These are phyloP conservation scores for Seiridium cupressi DNA, from an alignment of 2,329 filamentous ascomycete species.

Conservation along the genomic window DNA sequence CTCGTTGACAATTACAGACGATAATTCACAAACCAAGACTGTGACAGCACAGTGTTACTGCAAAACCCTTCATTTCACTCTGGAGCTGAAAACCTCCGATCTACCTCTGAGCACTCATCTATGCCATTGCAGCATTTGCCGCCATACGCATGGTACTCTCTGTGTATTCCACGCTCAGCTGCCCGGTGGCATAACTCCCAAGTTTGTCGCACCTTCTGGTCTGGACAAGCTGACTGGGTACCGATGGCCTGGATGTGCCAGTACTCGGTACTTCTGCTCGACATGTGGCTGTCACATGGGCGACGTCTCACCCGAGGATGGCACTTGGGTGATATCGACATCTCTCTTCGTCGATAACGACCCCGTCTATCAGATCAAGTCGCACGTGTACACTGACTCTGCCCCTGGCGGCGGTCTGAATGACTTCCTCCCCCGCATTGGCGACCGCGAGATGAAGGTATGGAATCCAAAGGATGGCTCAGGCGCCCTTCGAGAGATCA, in stretches of 20 bases:
- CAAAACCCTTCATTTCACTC: constrained; percentile 7
- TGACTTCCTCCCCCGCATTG: constrained; percentile 7
- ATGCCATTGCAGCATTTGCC: constrained; percentile 11
- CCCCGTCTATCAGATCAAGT: neutral
- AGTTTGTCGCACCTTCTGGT: constrained; percentile 1
- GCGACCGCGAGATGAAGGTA: constrained; percentile 2
- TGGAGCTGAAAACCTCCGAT: constrained; percentile 1
- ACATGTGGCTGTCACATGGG: constrained; percentile 11
- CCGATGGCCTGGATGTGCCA: neutral
- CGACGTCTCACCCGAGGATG: neutral
- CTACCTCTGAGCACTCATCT: constrained; percentile 8
- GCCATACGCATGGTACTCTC: constrained; percentile 8
- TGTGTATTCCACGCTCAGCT: constrained; percentile 3
- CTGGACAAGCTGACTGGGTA: constrained; percentile 3
- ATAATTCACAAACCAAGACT: neutral
- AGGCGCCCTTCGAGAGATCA: neutral
- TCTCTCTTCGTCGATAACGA: constrained; percentile 2
- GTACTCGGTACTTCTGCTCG: constrained; percentile 3
- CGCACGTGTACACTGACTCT: constrained; percentile 7
- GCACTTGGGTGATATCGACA: constrained; percentile 6
- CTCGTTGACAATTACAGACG: too few species aligned
- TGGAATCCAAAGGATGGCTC: constrained; percentile 6
- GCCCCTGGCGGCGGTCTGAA: constrained; percentile 6
- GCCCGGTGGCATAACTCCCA: neutral
- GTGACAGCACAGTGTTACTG: constrained; percentile 4